Evolutionary conservation across 495 filamentous ascomycete genomes (phyloP), one percentile per base, ranked within the genome.

Genomic region (Niebla homalea): DNA sequence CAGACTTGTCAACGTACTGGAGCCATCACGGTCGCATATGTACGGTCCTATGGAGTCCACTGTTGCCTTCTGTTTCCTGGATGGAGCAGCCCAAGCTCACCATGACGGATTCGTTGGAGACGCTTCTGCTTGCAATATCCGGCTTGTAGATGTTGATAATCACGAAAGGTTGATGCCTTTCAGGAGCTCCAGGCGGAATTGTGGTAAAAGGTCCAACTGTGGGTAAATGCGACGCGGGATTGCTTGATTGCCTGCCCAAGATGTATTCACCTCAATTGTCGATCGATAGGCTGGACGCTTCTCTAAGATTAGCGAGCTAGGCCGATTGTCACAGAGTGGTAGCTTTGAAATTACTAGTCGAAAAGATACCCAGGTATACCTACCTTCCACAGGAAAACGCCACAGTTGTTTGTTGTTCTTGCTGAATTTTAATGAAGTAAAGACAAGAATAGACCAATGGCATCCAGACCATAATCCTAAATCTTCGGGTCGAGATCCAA

Each of bases 401-500:
- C 6, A 7, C 38, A 41, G 7, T 4, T 2, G 16, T 5, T 4
- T 14, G 38, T 3, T 19, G 6, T 8, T 19, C 18, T 22, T 42
- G 18, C 39, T 14, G 1, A 15, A 42, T 19, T 7, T 6, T 10
- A 42, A 18, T 8, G n/a, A n/a, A 8, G 18, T 42, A 0, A 1
- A 11, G 7, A 22, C 3, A 22, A 8, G 18, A 19, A 42, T 6
- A 42, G 0, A 19, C 8, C 5, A 19, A 42, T 2, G 5, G 18
- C 21, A 11, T 19, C 10, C 21, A 42, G 39, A 42, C 39, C 16
- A 84, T 83, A 58, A 53, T 83, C 4, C 72, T 72, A 14, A 79
- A 79, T 10, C 77, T 82, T 53, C 70, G 79, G 35, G 70, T 84
- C 36, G 79, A 84, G 56, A 65, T 83, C 4, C 73, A 70, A 0